A percentile compares a stretch with the other conserved stretches of the same genome.
phyloP scores from a whole-genome alignment of 2,329 filamentous ascomycete genomes.

The Fonsecaea monophora region DNA sequence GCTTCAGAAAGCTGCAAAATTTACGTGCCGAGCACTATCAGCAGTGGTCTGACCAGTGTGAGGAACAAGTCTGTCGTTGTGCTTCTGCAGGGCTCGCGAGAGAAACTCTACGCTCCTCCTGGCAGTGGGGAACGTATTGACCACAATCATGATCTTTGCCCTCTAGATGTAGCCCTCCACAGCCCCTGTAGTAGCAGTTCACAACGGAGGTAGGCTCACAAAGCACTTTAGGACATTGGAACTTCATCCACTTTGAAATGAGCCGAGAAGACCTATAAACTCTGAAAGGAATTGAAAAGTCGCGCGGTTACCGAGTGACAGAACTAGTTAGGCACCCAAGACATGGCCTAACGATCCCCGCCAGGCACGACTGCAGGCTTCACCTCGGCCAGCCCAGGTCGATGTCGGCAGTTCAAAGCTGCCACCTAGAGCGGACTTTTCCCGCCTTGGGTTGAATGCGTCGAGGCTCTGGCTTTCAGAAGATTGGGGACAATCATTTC shows the following conservation, averaged over 20 bases:
- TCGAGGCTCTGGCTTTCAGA: neutral
- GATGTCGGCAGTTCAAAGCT: too few relatives aligned
- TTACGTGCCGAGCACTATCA: conserved; percentile 5
- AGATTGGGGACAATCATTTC: neutral
- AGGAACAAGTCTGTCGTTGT: conserved; percentile 5
- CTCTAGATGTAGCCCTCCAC: conserved; percentile 10
- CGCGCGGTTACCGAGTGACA: conserved; percentile 27
- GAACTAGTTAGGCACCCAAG: neutral
- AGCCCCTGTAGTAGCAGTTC: conserved; percentile 1
- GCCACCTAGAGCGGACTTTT: too few relatives aligned
- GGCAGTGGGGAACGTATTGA: conserved; percentile 3
- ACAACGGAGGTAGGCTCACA: conserved; percentile 8
- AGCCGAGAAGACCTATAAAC: neutral
- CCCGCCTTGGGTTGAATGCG: neutral
- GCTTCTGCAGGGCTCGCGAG: conserved; percentile 10
- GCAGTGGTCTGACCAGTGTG: conserved; percentile 8
- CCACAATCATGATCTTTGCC: neutral
- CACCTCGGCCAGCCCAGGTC: too few relatives aligned
- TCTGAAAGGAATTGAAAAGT: neutral
- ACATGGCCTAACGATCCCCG: neutral
- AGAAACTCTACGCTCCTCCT: neutral
- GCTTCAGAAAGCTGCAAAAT: conserved; percentile 4
- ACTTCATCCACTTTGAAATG: neutral
- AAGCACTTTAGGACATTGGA: conserved; percentile 12
- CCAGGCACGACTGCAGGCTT: too few relatives aligned